Conservation (phyloP, 768 basidiomycete species). For the Agaricus subrufescens region DNA sequence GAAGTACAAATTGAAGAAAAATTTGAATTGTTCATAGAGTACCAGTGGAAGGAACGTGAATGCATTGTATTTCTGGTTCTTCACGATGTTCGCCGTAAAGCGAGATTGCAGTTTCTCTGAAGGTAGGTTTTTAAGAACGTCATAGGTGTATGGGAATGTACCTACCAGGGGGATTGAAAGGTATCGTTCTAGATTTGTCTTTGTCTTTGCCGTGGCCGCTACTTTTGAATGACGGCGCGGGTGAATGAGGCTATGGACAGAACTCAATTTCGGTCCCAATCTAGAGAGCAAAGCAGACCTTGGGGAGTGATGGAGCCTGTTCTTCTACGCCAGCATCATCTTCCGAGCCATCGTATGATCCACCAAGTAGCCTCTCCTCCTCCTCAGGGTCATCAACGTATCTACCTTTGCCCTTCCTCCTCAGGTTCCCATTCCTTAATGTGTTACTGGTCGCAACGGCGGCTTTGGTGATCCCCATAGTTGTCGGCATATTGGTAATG, state of each 20-base stretch:
- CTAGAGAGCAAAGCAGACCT: slow-evolving; percentile 15
- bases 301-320: not conserved
- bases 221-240: slow-evolving; percentile 20
- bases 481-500: slow-evolving; percentile 15
- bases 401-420: slow-evolving; percentile 39
- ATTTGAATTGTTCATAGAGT: slow-evolving; percentile 99
- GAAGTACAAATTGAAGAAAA: slow-evolving; percentile 99
- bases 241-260: slow-evolving; percentile 15
- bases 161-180: slow-evolving; percentile 66
- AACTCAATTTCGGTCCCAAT: not conserved
- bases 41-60: slow-evolving; percentile 97
- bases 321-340: slow-evolving; percentile 22
- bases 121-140: not conserved
- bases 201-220: slow-evolving; percentile 49
- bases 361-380: slow-evolving; percentile 45
- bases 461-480: slow-evolving; percentile 19
- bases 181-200: slow-evolving; percentile 74
- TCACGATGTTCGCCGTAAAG: slow-evolving; percentile 86
- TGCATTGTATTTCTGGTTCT: slow-evolving; percentile 97
- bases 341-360: slow-evolving; percentile 32
- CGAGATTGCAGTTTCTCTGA: slow-evolving; percentile 67
- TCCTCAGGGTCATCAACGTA: slow-evolving; percentile 67
- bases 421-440: slow-evolving; percentile 20
- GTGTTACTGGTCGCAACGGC: slow-evolving; percentile 17
- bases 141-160: not conserved